Base-by-base conservation (phyloP, 306 rosid species). In the Cucurbita argyrosperma region DNA sequence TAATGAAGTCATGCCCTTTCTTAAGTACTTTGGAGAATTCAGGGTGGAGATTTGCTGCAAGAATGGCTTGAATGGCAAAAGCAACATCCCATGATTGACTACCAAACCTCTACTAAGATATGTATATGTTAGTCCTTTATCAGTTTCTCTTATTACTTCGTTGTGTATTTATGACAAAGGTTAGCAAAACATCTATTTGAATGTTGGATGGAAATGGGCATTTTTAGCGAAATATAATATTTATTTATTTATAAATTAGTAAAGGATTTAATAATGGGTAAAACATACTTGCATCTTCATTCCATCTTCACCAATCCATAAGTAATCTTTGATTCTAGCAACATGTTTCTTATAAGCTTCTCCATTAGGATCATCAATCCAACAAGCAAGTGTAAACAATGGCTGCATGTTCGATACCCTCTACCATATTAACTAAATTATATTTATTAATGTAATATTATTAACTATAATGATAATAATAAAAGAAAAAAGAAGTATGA, bases 301-400 rank as follows among this genome's bases (percentile, higher is more conserved):
- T 82, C 98, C 98, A 78, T 92, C 98, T 82, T 92, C 98, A 81
- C 91, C 96, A 80, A 92, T 53, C 98, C 98, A 92, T 63, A 92
- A 79, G 78, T 83, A 90, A 81, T 92, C 98, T 76, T 84, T 35
- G 78, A 92, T 67, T 80, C 98, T 86, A 52, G 98, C 96, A 81
- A 88, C 87, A 85, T 92, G 98, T 82, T 86, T 76, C 82, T 87
- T 90, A 84, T 87, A 92, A 76, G 96, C 93, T 84, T 88, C 96
- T 23, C 93, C 89, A 84, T 90, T 88, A 45, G 96, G 93, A 82
- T 92, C 90, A 71, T 92, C 96, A 38, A 78, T 87, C 96, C 96
- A 92, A 77, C 96, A 92, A 77, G 96, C 90, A 73, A 92, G 89
- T 91, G 90, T 88, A 75, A 84, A 88, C 79, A 92, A 81, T 74